phyloP scores from a whole-genome alignment of 805 yeast species.

The Zygosaccharomyces bailii region DNA sequence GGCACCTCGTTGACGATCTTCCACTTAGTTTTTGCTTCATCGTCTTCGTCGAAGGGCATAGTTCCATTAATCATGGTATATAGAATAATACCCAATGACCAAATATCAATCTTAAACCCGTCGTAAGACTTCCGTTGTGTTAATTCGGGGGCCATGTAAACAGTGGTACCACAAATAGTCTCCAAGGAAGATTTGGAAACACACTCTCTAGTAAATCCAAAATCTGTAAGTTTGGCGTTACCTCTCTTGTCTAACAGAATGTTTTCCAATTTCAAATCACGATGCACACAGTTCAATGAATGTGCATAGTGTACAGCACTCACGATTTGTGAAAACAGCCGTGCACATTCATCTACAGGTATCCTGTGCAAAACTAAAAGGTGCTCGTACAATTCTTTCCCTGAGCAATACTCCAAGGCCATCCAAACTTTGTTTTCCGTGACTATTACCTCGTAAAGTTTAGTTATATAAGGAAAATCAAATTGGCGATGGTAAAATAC shows the following conservation, averaged over 20 bases:
- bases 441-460: conserved; percentile 78
- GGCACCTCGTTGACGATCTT: conserved; percentile 69
- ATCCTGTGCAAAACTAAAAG: conserved; percentile 52
- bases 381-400: conserved; percentile 69
- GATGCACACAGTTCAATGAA: conserved; percentile 70
- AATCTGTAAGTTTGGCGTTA: conserved; percentile 78
- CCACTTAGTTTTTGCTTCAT: conserved; percentile 55
- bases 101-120: conserved; percentile 79
- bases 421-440: conserved; percentile 81
- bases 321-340: conserved; percentile 59
- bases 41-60: conserved; percentile 89
- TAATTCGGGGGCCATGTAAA: conserved; percentile 96
- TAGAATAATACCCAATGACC: conserved; percentile 89
- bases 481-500: conserved; percentile 84
- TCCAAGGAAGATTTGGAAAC: conserved; percentile 55
- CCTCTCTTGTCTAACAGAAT: conserved; percentile 55
- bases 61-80: conserved; percentile 81
- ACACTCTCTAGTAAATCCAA: conserved; percentile 88
- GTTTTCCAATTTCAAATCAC: conserved; percentile 83
- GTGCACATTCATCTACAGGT: conserved; percentile 47
- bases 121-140: conserved; percentile 63
- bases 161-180: conserved; percentile 91
- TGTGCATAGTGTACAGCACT: conserved; percentile 68
- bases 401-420: conserved; percentile 86
- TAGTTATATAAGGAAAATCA: conserved; percentile 77